These are phyloP conservation scores for Xylariaceae sp. DNA, from an alignment of 2,329 filamentous ascomycete genomes.

Conservation along the genomic window DNA sequence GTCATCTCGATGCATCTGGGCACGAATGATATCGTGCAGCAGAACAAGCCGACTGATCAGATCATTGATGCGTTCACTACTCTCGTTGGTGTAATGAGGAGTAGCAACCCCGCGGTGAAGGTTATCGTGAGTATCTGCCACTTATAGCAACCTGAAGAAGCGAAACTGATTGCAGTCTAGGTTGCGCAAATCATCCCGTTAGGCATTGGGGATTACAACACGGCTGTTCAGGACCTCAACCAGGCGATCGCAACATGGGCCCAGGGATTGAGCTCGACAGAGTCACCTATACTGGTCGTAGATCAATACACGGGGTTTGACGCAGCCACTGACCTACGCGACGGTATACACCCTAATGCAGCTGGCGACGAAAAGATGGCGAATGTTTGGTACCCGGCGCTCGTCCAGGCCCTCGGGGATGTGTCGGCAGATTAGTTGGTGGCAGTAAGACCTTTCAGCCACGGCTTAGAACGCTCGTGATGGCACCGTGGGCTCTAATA, in stretches of 20 bases:
- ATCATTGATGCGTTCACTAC: conserved; percentile 39
- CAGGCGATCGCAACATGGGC: conserved; percentile 36
- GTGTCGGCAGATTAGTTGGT: conserved; percentile 23
- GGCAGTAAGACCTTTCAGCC: not conserved
- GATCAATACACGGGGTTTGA: conserved; percentile 38
- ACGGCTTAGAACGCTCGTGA: not conserved
- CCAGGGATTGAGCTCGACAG: conserved; percentile 34
- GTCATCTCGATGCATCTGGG: conserved; percentile 43
- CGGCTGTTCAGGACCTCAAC: conserved; percentile 36
- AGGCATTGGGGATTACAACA: conserved; percentile 32
- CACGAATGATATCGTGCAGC: conserved; percentile 40
- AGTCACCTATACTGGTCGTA: conserved; percentile 38
- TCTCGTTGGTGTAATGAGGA: conserved; percentile 35
- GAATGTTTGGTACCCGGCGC: conserved; percentile 29
- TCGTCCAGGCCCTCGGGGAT: conserved; percentile 25
- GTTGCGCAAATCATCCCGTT: conserved; percentile 39
- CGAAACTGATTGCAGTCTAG: conserved; percentile 18
- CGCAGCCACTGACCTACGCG: conserved; percentile 30
- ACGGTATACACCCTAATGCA: conserved; percentile 38
- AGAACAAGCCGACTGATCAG: conserved; percentile 33
- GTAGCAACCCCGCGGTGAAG: conserved; percentile 37
- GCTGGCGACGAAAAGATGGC: conserved; percentile 38
- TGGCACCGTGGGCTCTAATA: not conserved
- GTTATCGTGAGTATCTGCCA: conserved; percentile 34
- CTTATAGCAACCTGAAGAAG: not conserved